Evolutionary conservation across 305 asterid species (phyloP).

Genomic region (Petunia hybrid): DNA sequence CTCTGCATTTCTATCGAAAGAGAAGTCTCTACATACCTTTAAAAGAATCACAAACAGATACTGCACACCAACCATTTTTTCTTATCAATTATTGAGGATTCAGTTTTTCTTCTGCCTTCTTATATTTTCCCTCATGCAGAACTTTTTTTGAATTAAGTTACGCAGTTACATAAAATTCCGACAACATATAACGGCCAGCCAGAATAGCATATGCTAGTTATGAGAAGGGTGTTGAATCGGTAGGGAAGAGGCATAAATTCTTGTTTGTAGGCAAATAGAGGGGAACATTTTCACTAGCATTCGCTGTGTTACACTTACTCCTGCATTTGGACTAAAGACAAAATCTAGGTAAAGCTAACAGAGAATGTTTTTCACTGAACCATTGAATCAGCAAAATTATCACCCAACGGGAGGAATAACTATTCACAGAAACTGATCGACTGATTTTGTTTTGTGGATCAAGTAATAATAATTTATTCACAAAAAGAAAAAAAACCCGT

Average conservation of each 20-base stretch:
- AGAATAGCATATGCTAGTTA: neutral
- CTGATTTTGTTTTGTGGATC: too few species aligned
- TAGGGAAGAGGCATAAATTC: neutral
- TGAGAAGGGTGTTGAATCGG: neutral
- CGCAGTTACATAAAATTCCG: neutral
- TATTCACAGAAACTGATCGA: neutral
- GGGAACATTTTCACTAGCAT: neutral
- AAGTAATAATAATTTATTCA: too few species aligned
- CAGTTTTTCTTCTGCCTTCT: neutral
- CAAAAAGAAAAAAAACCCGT: too few species aligned
- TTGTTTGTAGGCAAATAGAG: neutral
- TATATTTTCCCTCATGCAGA: slow-evolving; percentile 14
- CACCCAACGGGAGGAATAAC: slow-evolving; percentile 9
- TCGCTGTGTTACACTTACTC: slow-evolving; percentile 9
- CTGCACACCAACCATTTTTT: neutral
- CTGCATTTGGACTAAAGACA: slow-evolving; percentile 15
- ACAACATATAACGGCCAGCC: neutral
- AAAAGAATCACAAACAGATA: neutral
- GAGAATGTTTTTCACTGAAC: slow-evolving; percentile 6
- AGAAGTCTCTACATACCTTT: neutral
- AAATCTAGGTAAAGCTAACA: neutral
- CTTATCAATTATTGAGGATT: slow-evolving; percentile 4
- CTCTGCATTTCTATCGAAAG: neutral
- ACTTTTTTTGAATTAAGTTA: neutral
- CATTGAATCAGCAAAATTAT: neutral